Conservation (phyloP, 192 early-diverging fungal species). For the Umbelopsis vinacea region DNA sequence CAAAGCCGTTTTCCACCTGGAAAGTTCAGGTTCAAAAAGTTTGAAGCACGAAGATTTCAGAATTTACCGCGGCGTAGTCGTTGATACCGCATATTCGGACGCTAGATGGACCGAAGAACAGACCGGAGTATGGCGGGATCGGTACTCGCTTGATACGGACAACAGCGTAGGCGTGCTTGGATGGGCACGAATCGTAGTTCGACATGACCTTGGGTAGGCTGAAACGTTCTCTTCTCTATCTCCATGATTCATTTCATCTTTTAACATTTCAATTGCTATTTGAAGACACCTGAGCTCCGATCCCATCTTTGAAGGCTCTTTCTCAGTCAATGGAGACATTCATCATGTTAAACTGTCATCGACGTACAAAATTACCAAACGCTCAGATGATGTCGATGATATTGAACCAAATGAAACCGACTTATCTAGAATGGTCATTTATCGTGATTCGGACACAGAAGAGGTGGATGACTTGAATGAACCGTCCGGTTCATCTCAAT, state of each 20-base stretch:
- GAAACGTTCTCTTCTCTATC: not conserved
- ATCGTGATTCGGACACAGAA: slow-evolving; percentile 25
- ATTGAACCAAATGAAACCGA: not conserved
- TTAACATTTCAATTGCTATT: not conserved
- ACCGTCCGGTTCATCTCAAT: not conserved
- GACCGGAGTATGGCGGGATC: slow-evolving; percentile 33
- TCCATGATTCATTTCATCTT: not conserved
- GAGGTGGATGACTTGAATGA: not conserved
- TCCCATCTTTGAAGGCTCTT: slow-evolving; percentile 60
- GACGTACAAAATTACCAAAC: slow-evolving; percentile 54
- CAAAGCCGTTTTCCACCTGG: slow-evolving; percentile 46
- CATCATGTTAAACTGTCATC: slow-evolving; percentile 59
- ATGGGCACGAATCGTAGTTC: slow-evolving; percentile 55
- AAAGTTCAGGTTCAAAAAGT: slow-evolving; percentile 25
- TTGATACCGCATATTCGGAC: slow-evolving; percentile 28
- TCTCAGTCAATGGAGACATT: slow-evolving; percentile 53
- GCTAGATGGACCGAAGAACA: slow-evolving; percentile 19
- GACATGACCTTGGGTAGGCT: slow-evolving; percentile 31
- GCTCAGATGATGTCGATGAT: slow-evolving; percentile 48
- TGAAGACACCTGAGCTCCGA: not conserved
- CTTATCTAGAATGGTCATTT: slow-evolving; percentile 25
- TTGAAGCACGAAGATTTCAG: slow-evolving; percentile 48
- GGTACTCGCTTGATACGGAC: slow-evolving; percentile 35
- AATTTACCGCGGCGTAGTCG: slow-evolving; percentile 60
- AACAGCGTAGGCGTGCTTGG: slow-evolving; percentile 50